Evolutionary conservation across 805 yeast genomes (phyloP).

Genomic region (Yamadazyma ubonensis): DNA sequence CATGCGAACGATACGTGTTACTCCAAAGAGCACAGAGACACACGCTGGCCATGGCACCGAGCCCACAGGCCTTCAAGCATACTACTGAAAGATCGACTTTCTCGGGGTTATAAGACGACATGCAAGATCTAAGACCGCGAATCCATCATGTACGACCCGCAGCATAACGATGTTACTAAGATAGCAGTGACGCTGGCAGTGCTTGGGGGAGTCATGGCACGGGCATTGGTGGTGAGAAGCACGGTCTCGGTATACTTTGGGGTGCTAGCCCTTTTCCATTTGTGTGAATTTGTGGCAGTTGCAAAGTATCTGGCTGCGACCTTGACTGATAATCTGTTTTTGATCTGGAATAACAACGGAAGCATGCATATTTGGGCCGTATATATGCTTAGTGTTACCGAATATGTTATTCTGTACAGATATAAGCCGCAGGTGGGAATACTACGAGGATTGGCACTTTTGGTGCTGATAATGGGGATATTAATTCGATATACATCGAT

Average conservation of each 20-base stretch:
- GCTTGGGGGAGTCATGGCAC: constrained; percentile 21
- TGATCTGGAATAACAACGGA: constrained; percentile 37
- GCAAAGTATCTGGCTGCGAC: constrained; percentile 24
- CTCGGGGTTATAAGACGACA: constrained; percentile 22
- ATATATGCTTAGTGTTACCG: constrained; percentile 21
- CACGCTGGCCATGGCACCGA: constrained; percentile 28
- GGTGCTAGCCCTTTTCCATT: constrained; percentile 8
- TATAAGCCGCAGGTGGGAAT: not conserved
- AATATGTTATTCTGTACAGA: not conserved
- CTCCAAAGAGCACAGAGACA: constrained; percentile 11
- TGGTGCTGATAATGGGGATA: constrained; percentile 24
- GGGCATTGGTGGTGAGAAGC: constrained; percentile 1
- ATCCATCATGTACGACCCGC: constrained; percentile 1
- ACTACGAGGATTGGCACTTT: constrained; percentile 15
- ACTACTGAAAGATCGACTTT: constrained; percentile 31
- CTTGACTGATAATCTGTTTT: constrained; percentile 27
- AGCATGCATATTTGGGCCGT: constrained; percentile 28
- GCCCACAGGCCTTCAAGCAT: constrained; percentile 29
- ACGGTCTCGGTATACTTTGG: constrained; percentile 3
- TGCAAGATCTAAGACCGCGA: not conserved
- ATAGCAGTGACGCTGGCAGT: constrained; percentile 6
- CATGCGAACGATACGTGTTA: not conserved
- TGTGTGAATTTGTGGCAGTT: constrained; percentile 29
- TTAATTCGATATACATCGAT: constrained; percentile 28
- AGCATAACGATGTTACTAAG: not conserved